Evolutionary conservation across 306 rosid species (phyloP), one percentile per base, ranked within the genome.

Genomic region (Cicer arietinum): DNA sequence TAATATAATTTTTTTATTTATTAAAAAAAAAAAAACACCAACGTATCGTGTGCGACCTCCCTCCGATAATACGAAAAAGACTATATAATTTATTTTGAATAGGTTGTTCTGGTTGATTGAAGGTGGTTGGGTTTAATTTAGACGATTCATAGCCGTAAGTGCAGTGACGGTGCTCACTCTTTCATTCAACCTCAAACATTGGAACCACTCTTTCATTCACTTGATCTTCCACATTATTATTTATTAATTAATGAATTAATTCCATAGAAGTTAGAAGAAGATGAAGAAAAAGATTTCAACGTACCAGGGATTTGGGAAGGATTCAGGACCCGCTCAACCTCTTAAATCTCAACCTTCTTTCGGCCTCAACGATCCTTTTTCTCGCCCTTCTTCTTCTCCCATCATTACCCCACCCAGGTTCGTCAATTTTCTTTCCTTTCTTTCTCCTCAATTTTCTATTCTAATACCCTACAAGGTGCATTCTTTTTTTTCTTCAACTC

Each of bases 241-340:
- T 13, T 6, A 53, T 17, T 16, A 8, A 67, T 30, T 30, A 30
- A 18, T 17, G 8, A 8, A 67, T 30, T 30, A 30, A 30, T 30
- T 3, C 37, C 37, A 30, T 30, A 30, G 37, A 30, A 30, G 4
- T 30, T 30, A 47, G 80, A 84, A 50, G 37, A 54, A 25, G 61
- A 69, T 41, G 46, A 53, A 73, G 44, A 20, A 54, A 12, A 13
- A 57, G 8, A 69, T 85, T 88, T 42, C 46, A 81, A 68, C 85
- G 73, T 85, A 76, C 51, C 1, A 0, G 46, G 92, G 96, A 16
- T 90, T 90, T 45, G 87, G 88, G 37, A 80, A 77, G 85, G 65
- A 42, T 50, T 85, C 91, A 3, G 98, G 98, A 6, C 98, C 98
- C 44, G 5, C 62, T 3, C 56, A 5, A 11, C 86, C 85, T 16